Evolutionary conservation across 306 rosid genomes (phyloP).

Genomic region (Cicer chorassanicum): DNA sequence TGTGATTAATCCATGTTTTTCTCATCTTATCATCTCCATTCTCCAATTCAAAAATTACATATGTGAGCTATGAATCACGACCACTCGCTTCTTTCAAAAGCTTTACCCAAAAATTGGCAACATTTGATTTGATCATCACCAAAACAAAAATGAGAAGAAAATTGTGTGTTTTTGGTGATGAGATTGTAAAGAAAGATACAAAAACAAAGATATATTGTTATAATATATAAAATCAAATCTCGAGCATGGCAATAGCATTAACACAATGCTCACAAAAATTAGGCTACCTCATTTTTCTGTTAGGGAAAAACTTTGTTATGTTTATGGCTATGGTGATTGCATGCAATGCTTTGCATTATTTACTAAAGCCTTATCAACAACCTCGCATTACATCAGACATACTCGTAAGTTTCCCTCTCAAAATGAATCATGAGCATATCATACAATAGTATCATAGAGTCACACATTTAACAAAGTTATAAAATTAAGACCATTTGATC

Average conservation of each 20-base stretch:
- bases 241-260: slow-evolving; percentile 10
- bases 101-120: slow-evolving; percentile 43
- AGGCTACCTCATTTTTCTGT: slow-evolving; percentile 45
- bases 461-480: not conserved
- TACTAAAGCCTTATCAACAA: slow-evolving; percentile 66
- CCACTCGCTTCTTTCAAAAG: slow-evolving; percentile 49
- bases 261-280: slow-evolving; percentile 59
- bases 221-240: not conserved
- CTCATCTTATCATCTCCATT: not conserved
- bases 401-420: slow-evolving; percentile 55
- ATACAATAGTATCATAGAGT: not conserved
- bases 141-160: slow-evolving; percentile 37
- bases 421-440: not conserved
- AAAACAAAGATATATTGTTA: slow-evolving; percentile 6
- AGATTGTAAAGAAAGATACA: slow-evolving; percentile 34
- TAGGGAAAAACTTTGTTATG: slow-evolving; percentile 53
- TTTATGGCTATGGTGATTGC: slow-evolving; percentile 69
- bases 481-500: not conserved
- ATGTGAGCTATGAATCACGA: slow-evolving; percentile 52
- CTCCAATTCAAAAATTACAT: slow-evolving; percentile 32
- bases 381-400: slow-evolving; percentile 79
- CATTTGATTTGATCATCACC: slow-evolving; percentile 9
- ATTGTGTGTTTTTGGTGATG: not conserved
- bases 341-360: slow-evolving; percentile 69
- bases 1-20: slow-evolving; percentile 49